Evolutionary conservation across 331 rosid species (phyloP), one percentile per base, ranked within the genome.

Genomic region (Rosa hybrid): DNA sequence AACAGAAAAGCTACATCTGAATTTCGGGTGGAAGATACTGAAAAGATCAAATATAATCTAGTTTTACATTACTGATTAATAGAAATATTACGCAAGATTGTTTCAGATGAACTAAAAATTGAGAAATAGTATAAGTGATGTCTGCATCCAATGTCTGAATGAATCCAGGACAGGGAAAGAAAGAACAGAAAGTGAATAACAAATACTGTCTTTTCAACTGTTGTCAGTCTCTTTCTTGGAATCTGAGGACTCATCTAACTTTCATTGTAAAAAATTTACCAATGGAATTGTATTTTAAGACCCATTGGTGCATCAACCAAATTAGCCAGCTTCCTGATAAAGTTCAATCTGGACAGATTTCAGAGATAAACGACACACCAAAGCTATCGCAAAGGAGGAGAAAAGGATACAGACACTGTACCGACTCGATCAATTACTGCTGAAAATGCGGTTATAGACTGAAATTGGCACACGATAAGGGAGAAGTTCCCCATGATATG

Each of bases 401-500:
- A 62, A 64, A 79, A 54, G 81, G 78, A 39, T 46, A 57, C 38
- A 72, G 74, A 62, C 25, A 81, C 8, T 23, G 67, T 89, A 95
- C 99, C 99, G 81, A 96, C 88, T 81, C 97, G 94, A 85, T 95
- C 94, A 72, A 93, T 93, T 78, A 96, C 94, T 12, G 99, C 97
- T 76, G 98, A 93, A 87, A 95, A 95, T 80, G 99, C 94, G 53
- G 94, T 95, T 77, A 95, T 86, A 72, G 99, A 87, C 84, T 96
- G 97, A 85, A 96, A 86, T 87, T 93, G 94, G 90, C 87, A 95
- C 59, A 95, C 93, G 42, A 96, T 87, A 77, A 96, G 93, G 85
- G 98, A 93, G 68, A 96, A 88, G 78, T 96, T 98, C 48, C 93
- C 92, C 71, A 96, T 94, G 82, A 96, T 91, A 82, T 96, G 99